Percentiles rank a stretch among this genome's conserved stretches.
phyloP scores from a whole-genome alignment of 768 basidiomycete species.

The Russula olivacea region DNA sequence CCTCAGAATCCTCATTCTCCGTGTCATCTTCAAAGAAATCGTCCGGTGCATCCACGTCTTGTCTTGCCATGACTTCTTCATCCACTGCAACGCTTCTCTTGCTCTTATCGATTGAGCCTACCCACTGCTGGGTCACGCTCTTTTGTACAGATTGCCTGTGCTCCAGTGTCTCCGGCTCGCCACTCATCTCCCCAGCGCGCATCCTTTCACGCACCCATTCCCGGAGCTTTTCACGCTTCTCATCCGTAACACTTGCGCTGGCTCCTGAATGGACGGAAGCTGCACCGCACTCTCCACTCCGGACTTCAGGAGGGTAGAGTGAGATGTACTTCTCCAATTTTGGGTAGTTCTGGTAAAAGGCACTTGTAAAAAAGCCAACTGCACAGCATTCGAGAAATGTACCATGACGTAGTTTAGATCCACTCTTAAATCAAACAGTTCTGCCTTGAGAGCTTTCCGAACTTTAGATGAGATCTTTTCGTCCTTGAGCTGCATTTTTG shows the following conservation, averaged over 20 bases:
- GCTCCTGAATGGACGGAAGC: conserved; percentile 3
- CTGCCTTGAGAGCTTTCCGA: conserved; percentile 37
- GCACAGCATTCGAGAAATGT: conserved; percentile 23
- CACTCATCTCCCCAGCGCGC: conserved; percentile 49
- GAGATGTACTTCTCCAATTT: conserved; percentile 86
- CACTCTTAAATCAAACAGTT: conserved; percentile 61
- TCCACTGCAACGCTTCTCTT: not conserved
- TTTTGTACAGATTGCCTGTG: not conserved
- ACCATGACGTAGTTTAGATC: conserved; percentile 91
- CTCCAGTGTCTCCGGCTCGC: conserved; percentile 49
- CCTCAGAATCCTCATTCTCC: conserved; percentile 6
- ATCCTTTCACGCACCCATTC: conserved; percentile 54
- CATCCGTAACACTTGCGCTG: conserved; percentile 36
- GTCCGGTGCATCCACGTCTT: conserved; percentile 26
- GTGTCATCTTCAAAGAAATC: conserved; percentile 32
- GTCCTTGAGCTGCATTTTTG: conserved; percentile 48
- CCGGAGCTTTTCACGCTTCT: conserved; percentile 53
- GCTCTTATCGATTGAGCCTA: not conserved
- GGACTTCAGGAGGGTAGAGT: conserved; percentile 70
- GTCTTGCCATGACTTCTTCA: not conserved
- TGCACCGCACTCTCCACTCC: conserved; percentile 30
- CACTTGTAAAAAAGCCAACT: not conserved
- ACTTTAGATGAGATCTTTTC: conserved; percentile 36
- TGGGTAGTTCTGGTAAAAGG: conserved; percentile 62
- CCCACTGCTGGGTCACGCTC: not conserved